Evolutionary conservation across 2,329 filamentous ascomycete genomes (phyloP), one percentile per base, ranked within the genome.

Genomic region (Thelonectria olida): DNA sequence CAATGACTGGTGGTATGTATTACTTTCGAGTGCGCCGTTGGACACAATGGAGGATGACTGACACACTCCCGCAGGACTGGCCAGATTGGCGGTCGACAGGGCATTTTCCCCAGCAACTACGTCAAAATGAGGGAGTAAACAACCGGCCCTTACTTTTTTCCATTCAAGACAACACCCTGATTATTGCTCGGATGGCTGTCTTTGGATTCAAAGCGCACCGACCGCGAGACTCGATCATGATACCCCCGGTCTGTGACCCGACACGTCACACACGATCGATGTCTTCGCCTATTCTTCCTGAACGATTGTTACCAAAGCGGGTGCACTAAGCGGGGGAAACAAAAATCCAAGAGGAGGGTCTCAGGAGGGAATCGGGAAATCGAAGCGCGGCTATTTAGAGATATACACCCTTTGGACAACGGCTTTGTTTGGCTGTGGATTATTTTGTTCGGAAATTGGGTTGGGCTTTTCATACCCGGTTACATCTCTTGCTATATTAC

Each of bases 21-120:
- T 6, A 22, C 4, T n/a, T n/a, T n/a, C 25, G 15, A 39, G n/a
- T 19, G 23, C 19, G 38, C 6, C 13, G n/a, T 3, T 12, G 12
- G 7, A 34, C 12, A 38, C 39, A 28, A 17, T n/a, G 19, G 20
- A 25, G 7, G 13, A 41, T 19, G 1, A 15, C 51, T 62, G 52
- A 63, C 25, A 17, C 4, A 23, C 10, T 7, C 23, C 17, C 27
- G 15, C 68, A 91, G 88, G 96, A 98, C 95, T 17, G 96, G 96
- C 23, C 90, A 91, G 78, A 89, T 97, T 72, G 94, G 94, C 27
- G 86, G 88, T 67, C 86, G 89, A 69, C 92, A 94, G 56, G 96
- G 96, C 36, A 97, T 97, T 67, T 99, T 99, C 79, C 96, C 96
- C 0, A 96, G 92, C 76, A 90, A 90, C 74, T 90, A 90, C 65